Evolutionary conservation across 2,329 filamentous ascomycete genomes (phyloP).

Genomic region (Penicillium sp.): DNA sequence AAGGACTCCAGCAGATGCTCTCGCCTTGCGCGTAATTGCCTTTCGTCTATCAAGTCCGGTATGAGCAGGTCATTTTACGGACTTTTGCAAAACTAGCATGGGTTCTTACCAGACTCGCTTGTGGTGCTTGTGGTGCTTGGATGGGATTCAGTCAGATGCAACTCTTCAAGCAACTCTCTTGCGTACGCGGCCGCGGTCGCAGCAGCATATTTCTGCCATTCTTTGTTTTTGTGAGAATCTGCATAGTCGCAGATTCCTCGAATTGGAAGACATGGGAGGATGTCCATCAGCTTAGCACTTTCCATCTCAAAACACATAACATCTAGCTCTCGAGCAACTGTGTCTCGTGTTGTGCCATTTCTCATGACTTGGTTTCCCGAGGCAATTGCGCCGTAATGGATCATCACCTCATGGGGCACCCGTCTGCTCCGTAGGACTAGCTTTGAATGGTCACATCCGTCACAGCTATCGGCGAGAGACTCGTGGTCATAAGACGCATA

Average conservation of each 20-base stretch:
- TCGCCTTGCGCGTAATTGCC: not conserved
- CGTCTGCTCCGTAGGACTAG: conserved; percentile 15
- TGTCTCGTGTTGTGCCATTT: conserved; percentile 18
- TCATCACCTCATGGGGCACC: conserved; percentile 1
- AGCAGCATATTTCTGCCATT: conserved; percentile 17
- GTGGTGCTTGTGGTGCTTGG: not conserved
- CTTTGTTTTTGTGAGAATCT: conserved; percentile 20
- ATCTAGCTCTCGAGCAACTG: conserved; percentile 7
- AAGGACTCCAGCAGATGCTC: conserved; percentile 28
- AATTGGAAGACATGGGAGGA: conserved; percentile 17
- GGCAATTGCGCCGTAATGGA: conserved; percentile 30
- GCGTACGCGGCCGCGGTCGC: conserved; percentile 26
- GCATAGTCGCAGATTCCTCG: conserved; percentile 22
- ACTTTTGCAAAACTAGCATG: too few species aligned
- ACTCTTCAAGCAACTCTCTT: conserved; percentile 15
- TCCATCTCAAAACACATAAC: conserved; percentile 27
- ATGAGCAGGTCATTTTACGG: too few species aligned
- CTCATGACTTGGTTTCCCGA: conserved; percentile 30
- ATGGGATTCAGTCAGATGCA: conserved; percentile 7
- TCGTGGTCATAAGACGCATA: conserved; percentile 11
- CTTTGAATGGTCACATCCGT: conserved; percentile 18
- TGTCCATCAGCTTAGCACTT: conserved; percentile 15
- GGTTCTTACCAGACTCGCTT: conserved; percentile 4
- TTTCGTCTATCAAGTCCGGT: not conserved
- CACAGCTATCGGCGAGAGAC: conserved; percentile 1